Evolutionary conservation across 73 alveolate species (phyloP).

Genomic region (Effrenium voratum): DNA sequence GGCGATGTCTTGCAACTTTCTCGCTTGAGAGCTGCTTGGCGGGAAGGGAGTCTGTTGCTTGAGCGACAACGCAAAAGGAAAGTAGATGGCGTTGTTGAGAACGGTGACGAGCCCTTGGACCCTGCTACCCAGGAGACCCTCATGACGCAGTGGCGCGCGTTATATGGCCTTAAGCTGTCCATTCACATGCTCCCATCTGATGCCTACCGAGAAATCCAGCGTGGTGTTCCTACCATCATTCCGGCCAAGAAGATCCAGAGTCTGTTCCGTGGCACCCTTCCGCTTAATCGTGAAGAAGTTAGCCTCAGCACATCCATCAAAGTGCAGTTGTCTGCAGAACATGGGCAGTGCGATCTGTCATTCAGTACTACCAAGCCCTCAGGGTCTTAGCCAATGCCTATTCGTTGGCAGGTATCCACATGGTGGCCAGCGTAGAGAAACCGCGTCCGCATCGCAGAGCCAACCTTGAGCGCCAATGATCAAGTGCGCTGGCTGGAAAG

Average conservation of each 20-base stretch:
- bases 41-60: neutral
- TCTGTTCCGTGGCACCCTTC: neutral
- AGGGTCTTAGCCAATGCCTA: neutral
- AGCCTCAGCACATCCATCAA: neutral
- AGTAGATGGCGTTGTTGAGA: neutral
- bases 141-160: neutral
- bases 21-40: neutral
- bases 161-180: neutral
- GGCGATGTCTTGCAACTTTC: neutral
- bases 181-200: neutral
- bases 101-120: neutral
- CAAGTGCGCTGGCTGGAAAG: neutral
- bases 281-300: neutral
- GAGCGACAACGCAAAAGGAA: neutral
- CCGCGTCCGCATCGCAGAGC: neutral
- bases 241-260: neutral
- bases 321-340: neutral
- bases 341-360: neutral
- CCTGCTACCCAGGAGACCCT: neutral
- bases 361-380: neutral
- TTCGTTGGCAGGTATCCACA: neutral
- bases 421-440: neutral
- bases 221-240: neutral
- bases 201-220: neutral
- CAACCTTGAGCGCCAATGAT: neutral